A percentile compares a stretch with the other conserved stretches of the same genome.
Conservation (phyloP, 2,329 filamentous ascomycete species). For the Botrytis medusae region DNA sequence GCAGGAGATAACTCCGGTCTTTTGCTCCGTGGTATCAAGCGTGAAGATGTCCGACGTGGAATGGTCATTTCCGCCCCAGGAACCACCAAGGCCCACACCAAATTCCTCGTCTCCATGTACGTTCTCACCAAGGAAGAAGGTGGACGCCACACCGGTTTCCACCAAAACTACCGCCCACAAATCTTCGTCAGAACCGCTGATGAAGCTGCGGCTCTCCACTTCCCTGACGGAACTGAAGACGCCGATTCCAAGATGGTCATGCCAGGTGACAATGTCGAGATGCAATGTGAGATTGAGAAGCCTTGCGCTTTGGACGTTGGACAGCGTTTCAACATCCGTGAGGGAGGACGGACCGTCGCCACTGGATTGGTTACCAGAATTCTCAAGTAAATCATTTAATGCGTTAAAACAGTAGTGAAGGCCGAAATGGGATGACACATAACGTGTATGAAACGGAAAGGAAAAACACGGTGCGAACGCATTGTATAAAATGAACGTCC, state of each 20-base stretch:
- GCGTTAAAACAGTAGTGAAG: background rate
- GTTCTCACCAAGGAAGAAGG: conserved; percentile 97
- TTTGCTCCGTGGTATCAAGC: conserved; percentile 90
- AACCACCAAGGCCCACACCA: conserved; percentile 78
- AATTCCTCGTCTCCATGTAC: conserved; percentile 96
- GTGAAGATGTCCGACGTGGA: conserved; percentile 90
- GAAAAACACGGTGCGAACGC: conserved; percentile 5
- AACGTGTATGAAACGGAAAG: conserved; percentile 11
- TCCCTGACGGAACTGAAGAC: conserved; percentile 81
- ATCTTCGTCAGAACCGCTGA: conserved; percentile 93
- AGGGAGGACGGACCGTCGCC: conserved; percentile 88
- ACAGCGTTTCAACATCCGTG: conserved; percentile 97
- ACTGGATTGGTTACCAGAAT: conserved; percentile 81
- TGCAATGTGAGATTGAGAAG: conserved; percentile 82
- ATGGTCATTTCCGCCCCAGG: conserved; percentile 91
- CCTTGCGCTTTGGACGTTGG: conserved; percentile 86
- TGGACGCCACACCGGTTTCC: conserved; percentile 94
- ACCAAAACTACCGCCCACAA: conserved; percentile 94
- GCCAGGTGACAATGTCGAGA: conserved; percentile 99
- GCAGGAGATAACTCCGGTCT: conserved; percentile 98
- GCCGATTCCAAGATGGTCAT: conserved; percentile 78
- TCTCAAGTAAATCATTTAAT: conserved; percentile 43
- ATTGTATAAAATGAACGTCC: background rate
- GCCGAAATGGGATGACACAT: background rate
- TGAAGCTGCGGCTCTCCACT: conserved; percentile 74